Evolutionary conservation across 2,329 filamentous ascomycete species (phyloP).

Genomic region (Trichoderma koningiopsis): DNA sequence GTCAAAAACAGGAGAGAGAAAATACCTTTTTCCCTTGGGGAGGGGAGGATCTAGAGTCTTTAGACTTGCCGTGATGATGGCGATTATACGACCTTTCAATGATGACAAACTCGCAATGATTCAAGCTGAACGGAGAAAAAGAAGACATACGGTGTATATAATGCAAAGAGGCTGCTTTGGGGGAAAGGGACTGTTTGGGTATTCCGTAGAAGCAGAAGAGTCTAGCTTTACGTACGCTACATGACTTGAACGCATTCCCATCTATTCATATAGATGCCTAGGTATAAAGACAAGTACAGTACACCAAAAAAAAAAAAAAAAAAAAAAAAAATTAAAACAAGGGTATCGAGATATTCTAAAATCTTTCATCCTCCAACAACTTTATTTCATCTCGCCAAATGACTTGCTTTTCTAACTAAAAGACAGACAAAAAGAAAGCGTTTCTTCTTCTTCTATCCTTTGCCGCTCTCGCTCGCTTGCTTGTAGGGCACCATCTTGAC

Average conservation of each 20-base stretch:
- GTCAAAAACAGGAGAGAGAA: neutral
- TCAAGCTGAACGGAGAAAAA: neutral
- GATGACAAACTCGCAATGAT: conserved; percentile 12
- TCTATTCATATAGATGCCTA: neutral
- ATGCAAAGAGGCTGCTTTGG: neutral
- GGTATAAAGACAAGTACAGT: neutral
- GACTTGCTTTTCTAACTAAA: neutral
- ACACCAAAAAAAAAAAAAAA: neutral
- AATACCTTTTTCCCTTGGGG: neutral
- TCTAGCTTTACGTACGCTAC: neutral
- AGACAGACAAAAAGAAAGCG: neutral
- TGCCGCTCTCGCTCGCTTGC: neutral
- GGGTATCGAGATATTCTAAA: neutral
- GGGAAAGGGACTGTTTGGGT: neutral
- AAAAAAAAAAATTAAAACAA: neutral
- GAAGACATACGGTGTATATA: neutral
- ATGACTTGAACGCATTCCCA: neutral
- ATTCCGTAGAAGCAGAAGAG: neutral
- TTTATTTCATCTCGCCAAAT: neutral
- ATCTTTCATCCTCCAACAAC: neutral
- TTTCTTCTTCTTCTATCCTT: neutral
- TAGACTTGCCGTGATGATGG: neutral
- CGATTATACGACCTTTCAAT: conserved; percentile 5
- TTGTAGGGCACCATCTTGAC: neutral
- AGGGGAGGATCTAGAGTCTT: neutral